phyloP scores from a whole-genome alignment of 148 eudicot genomes.

The Bassia scoparia region DNA sequence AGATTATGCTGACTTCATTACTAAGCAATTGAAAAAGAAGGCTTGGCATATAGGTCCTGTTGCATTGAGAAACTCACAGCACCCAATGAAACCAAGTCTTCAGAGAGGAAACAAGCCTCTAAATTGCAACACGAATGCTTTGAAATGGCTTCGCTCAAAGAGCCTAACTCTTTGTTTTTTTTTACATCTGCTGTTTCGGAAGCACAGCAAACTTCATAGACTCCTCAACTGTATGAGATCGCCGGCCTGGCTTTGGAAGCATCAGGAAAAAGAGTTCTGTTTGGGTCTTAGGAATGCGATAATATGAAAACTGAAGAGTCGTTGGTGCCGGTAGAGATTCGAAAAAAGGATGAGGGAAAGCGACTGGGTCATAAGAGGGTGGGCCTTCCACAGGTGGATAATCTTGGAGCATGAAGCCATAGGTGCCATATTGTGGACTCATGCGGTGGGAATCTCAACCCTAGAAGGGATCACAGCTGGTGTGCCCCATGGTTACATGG shows the following conservation, averaged over 20 bases:
- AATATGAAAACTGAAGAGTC: not conserved
- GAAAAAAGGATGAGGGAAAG: conserved; percentile 26
- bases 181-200: too few species aligned
- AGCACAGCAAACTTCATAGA: too few species aligned
- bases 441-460: conserved; percentile 52
- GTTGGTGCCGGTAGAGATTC: conserved; percentile 17
- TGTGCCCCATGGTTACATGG: conserved; percentile 43
- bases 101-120: conserved; percentile 39
- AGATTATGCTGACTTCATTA: conserved; percentile 43
- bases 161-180: too few species aligned
- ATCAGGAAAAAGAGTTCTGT: conserved; percentile 43
- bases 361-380: conserved; percentile 36
- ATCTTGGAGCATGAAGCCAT: conserved; percentile 36
- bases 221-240: too few species aligned
- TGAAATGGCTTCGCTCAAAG: too few species aligned
- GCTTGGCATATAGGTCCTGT: conserved; percentile 64
- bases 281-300: conserved; percentile 46
- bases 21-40: conserved; percentile 33
- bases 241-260: conserved; percentile 73
- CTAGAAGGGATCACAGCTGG: conserved; percentile 37
- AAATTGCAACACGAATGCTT: conserved; percentile 39
- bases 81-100: conserved; percentile 26
- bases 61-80: conserved; percentile 30
- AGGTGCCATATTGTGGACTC: conserved; percentile 41
- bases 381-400: conserved; percentile 44